phyloP scores from a whole-genome alignment of 176 grass and related monocot species.

The Tuctoria greenei region DNA sequence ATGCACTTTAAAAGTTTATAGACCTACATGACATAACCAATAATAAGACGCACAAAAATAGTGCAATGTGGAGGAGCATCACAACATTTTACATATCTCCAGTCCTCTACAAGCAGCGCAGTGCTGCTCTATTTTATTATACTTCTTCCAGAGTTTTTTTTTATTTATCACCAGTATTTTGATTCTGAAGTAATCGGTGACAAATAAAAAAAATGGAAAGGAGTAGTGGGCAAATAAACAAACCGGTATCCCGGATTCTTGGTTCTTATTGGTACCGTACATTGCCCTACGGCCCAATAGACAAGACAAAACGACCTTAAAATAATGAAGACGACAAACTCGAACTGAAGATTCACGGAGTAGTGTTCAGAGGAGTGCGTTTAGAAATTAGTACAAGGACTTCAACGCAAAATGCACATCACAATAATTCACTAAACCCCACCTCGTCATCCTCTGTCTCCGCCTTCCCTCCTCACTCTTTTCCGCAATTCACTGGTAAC shows the following conservation, averaged over 20 bases:
- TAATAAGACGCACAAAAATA: too few species aligned
- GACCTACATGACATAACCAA: too few species aligned
- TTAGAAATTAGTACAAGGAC: neutral
- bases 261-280: neutral
- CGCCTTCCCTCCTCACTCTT: neutral
- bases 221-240: neutral
- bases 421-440: slow-evolving; percentile 51
- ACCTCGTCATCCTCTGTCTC: neutral
- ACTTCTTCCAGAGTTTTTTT: too few species aligned
- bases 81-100: too few species aligned
- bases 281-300: neutral
- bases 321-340: slow-evolving; percentile 21
- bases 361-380: neutral
- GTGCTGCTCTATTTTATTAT: too few species aligned
- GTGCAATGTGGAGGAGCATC: too few species aligned
- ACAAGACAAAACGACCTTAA: slow-evolving; percentile 38
- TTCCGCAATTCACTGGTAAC: slow-evolving; percentile 21
- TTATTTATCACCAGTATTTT: too few species aligned
- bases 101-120: too few species aligned
- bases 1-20: too few species aligned
- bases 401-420: neutral
- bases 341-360: slow-evolving; percentile 11
- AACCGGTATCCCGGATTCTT: neutral
- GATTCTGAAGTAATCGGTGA: too few species aligned
- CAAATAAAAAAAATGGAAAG: too few species aligned